Evolutionary conservation across 2,329 filamentous ascomycete genomes (phyloP).

Genomic region (Xylaria sp.): DNA sequence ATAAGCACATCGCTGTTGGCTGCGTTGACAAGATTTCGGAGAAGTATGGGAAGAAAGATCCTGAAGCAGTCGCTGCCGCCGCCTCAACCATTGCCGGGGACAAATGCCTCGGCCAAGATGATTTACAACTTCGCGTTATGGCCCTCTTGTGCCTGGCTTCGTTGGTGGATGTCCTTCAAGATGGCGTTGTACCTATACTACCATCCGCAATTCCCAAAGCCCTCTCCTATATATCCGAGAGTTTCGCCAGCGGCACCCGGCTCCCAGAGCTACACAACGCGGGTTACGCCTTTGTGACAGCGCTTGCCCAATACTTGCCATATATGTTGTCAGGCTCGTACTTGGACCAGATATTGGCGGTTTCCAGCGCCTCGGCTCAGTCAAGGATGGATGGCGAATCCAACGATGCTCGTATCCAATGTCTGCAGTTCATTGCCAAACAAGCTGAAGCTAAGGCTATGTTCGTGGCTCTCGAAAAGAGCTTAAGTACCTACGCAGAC

Average conservation of each 20-base stretch:
- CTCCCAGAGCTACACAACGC: slow-evolving; percentile 81
- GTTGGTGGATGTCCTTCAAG: slow-evolving; percentile 86
- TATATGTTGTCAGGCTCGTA: slow-evolving; percentile 87
- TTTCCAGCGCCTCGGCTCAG: slow-evolving; percentile 78
- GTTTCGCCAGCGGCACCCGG: slow-evolving; percentile 63
- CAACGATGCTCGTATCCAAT: slow-evolving; percentile 73
- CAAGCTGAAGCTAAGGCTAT: slow-evolving; percentile 81
- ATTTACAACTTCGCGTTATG: slow-evolving; percentile 80
- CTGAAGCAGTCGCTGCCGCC: slow-evolving; percentile 78
- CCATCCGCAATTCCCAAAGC: slow-evolving; percentile 79
- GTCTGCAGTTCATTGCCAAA: slow-evolving; percentile 79
- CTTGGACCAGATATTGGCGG: slow-evolving; percentile 75
- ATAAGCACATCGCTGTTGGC: slow-evolving; percentile 86
- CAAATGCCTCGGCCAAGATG: slow-evolving; percentile 78
- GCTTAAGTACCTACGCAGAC: slow-evolving; percentile 73
- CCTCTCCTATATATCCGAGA: slow-evolving; percentile 75
- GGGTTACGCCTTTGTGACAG: slow-evolving; percentile 80
- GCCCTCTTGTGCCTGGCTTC: slow-evolving; percentile 91
- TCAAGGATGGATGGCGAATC: slow-evolving; percentile 70
- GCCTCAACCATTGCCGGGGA: slow-evolving; percentile 81
- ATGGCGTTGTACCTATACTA: slow-evolving; percentile 85
- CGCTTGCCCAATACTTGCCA: slow-evolving; percentile 83
- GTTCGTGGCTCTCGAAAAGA: slow-evolving; percentile 76
- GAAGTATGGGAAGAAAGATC: slow-evolving; percentile 93
- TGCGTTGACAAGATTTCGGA: slow-evolving; percentile 95